Evolutionary conservation across 2,329 filamentous ascomycete genomes (phyloP), one percentile per base, ranked within the genome.

Genomic region (Reticulascus tulasneorum): DNA sequence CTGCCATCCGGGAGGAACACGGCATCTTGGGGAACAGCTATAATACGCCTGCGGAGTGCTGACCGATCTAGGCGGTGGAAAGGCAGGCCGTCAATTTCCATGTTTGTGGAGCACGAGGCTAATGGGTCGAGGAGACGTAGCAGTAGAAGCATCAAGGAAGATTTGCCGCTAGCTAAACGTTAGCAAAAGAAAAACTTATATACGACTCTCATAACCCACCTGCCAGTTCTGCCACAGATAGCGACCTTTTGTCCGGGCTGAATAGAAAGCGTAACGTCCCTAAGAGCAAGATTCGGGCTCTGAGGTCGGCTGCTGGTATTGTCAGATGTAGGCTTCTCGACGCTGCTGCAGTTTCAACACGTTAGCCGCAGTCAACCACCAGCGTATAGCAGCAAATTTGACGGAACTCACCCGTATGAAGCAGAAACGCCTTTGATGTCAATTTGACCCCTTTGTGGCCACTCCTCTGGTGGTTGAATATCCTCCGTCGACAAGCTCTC

Each of bases 11-110:
- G 60, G 4, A 72, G 47, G 49, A 73, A 70, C 6, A 67, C 62
- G 1, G 66, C 48, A 5, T 73, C 69, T 47, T 74, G 69, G 2
- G 69, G 66, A 2, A 73, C 50, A 10, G 66, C 63, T 28, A 69
- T 63, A 27, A 74, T 52, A 2, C 59, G 62, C 18, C 60, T 50
- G 9, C 69, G 64, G 2, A 73, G 55, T 0, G 47, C 44, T 3
- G 48, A 15, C 9, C 67, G 59, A 40, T 64, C 49, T 13, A 73
- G 53, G 13, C 44, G 44, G 29, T 52, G 20, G 9, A 66, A 57
- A 0, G 56, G 50, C 1, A 61, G 37, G 28, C 40, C 52, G 42
- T 73, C 68, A 27, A 73, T 64, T 1, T 46, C 35, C 12, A 67
- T 60, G 19, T 47, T 42, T 5, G 35, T 36, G 3, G 29, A 35